Percentiles rank a stretch among this genome's conserved stretches.
Evolutionary conservation across 257 asterid genomes (phyloP).

Genomic region (Gentiana dahurica): DNA sequence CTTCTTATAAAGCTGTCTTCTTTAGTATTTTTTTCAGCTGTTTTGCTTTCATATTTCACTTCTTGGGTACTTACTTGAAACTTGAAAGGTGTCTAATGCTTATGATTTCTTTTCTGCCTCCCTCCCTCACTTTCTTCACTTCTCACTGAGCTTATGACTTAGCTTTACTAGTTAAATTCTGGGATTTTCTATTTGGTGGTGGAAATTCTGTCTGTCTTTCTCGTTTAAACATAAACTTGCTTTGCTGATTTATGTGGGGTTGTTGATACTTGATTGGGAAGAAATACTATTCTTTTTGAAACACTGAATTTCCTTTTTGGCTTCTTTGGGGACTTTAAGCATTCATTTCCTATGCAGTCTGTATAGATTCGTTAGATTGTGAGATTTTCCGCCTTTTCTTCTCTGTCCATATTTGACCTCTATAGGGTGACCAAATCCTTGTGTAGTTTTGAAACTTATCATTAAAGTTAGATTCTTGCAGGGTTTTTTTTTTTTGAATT

Average conservation of each 20-base stretch:
- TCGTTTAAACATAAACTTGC: no score
- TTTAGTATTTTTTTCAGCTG: not conserved
- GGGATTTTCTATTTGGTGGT: no score
- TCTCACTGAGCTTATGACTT: no score
- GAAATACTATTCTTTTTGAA: no score
- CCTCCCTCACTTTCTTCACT: not conserved
- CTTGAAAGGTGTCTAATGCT: constrained; percentile 12
- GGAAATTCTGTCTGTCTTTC: no score
- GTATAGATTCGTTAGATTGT: not conserved
- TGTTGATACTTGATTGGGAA: no score
- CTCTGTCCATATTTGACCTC: not conserved
- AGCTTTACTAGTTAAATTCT: no score
- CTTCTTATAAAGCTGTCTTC: not conserved
- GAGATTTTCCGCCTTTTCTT: not conserved
- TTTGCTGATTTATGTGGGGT: no score
- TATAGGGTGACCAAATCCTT: not conserved
- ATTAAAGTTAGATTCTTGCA: not conserved
- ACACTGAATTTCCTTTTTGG: not conserved
- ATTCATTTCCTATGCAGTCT: not conserved
- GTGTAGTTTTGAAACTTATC: not conserved
- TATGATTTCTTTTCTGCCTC: no score
- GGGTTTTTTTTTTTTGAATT: constrained; percentile 6
- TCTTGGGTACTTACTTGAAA: constrained; percentile 8
- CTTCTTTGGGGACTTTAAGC: not conserved
- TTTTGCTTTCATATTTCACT: not conserved